These are phyloP conservation scores for Candida hungchunana DNA, from an alignment of 805 yeast genomes.

Conservation along the genomic window DNA sequence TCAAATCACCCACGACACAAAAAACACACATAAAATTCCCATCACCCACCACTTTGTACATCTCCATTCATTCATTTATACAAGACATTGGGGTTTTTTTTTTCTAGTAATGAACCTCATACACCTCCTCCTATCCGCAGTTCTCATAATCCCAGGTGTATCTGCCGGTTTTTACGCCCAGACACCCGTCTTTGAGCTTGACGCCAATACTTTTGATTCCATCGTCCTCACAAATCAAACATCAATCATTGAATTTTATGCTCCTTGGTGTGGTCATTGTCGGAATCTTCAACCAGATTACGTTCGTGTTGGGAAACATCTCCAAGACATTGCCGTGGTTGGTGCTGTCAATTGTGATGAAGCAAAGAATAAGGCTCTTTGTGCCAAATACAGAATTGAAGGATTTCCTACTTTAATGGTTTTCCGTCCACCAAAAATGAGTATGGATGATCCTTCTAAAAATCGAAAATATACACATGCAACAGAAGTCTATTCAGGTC, in stretches of 20 bases:
- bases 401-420: constrained; percentile 85
- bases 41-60: no score
- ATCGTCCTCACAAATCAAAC: constrained; percentile 71
- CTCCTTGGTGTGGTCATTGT: constrained; percentile 99
- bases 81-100: no score
- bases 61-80: no score
- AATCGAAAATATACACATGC: constrained; percentile 37
- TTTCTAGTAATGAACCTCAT: background rate
- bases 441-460: constrained; percentile 21
- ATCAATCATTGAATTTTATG: constrained; percentile 82
- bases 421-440: constrained; percentile 74
- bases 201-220: constrained; percentile 54
- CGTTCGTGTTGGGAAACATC: constrained; percentile 55
- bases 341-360: constrained; percentile 88
- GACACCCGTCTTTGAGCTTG: constrained; percentile 49
- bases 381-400: constrained; percentile 57
- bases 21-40: no score
- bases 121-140: background rate
- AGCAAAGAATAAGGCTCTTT: constrained; percentile 59
- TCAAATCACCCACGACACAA: no score
- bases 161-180: constrained; percentile 21
- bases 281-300: constrained; percentile 61
- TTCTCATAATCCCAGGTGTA: background rate
- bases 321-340: constrained; percentile 55
- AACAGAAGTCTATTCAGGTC: constrained; percentile 57